Conservation (phyloP, 208 protist species). For the Crithidia fasciculata region DNA sequence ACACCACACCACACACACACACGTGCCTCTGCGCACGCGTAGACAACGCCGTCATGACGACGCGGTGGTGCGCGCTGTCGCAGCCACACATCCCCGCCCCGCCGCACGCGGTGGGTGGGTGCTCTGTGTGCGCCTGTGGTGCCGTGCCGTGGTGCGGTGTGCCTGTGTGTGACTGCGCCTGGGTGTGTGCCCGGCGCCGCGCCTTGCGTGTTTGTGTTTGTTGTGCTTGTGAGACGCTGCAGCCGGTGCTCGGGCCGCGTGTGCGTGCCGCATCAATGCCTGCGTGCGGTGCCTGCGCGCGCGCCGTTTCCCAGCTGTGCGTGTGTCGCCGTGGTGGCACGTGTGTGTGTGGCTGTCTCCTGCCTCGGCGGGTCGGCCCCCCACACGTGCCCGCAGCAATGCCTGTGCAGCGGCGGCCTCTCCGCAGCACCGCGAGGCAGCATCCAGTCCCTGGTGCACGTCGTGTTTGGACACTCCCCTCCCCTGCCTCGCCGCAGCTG, state of each 20-base stretch:
- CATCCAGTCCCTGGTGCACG: neutral
- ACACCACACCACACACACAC: neutral
- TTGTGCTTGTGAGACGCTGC: no score
- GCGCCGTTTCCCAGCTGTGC: neutral
- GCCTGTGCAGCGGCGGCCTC: slow-evolving; percentile 28
- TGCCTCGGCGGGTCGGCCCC: neutral
- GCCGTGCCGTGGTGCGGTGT: slow-evolving; percentile 3
- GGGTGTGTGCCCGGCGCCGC: neutral
- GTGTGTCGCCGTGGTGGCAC: slow-evolving; percentile 30
- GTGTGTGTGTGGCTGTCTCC: slow-evolving; percentile 10
- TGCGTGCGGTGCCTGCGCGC: no score
- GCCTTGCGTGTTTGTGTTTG: neutral
- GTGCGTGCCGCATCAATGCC: no score
- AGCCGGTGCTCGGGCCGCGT: no score
- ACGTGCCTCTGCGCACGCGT: neutral
- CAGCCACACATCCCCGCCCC: slow-evolving; percentile 11
- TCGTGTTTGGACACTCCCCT: slow-evolving; percentile 16
- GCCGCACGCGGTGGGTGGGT: slow-evolving; percentile 26
- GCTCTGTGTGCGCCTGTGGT: slow-evolving; percentile 7
- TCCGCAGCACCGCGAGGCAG: slow-evolving; percentile 34
- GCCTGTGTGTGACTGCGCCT: neutral
- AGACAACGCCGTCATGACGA: slow-evolving; percentile 22
- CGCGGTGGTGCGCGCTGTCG: slow-evolving; percentile 34
- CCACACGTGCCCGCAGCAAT: slow-evolving; percentile 33
- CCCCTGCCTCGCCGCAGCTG: slow-evolving; percentile 30